Base-by-base conservation (phyloP, 192 early-diverging fungal species). In the Coemansia sp. region DNA sequence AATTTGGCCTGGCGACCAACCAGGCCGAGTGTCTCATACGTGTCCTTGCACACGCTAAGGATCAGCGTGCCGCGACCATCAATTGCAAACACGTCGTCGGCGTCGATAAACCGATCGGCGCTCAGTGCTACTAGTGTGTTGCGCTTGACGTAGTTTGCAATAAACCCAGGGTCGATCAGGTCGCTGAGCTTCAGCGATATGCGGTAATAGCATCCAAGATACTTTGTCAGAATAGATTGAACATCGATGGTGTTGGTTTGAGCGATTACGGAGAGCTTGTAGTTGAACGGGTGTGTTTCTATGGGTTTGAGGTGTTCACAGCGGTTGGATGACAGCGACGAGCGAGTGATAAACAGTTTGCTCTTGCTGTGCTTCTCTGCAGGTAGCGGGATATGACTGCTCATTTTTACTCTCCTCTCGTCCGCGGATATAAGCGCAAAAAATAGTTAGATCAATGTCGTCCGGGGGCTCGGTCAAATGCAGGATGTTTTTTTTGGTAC, bases 371-470 rank as follows among this genome's bases (percentile, higher is more conserved):
- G 66, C 8, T 55, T 54, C 19, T 76, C 66, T 19, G 43, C 50
- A 12, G 73, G 73, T 44, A 69, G 67, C 40, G 66, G 62, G 11
- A 76, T 45, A 27, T 76, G 73, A 46, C 73, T 76, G 27, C 73
- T 76, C 73, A 76, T 76, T 10, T 1, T 25, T n/a, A n/a, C n/a
- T n/a, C 30, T 7, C 30, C 30, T 7, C 5, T 8, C 30, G 30
- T 31, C 4, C 30, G 30, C 8, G 4, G 8, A 29, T 29, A 29
- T 29, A 8, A 3, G 3, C 28, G 4, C 28, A 3, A 29, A 8
- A 5, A 29, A 29, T 5, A 5, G 28, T 8, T 5, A 29, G 28
- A 29, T 29, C 28, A 29, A 29, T n/a, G 9, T 36, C 1, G 34
- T 9, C 1, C 15, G 34, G 14, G 5, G 15, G 34, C 34, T 5